Base-by-base conservation (phyloP, 805 yeast genomes). In the Hanseniaspora occidentalis region DNA sequence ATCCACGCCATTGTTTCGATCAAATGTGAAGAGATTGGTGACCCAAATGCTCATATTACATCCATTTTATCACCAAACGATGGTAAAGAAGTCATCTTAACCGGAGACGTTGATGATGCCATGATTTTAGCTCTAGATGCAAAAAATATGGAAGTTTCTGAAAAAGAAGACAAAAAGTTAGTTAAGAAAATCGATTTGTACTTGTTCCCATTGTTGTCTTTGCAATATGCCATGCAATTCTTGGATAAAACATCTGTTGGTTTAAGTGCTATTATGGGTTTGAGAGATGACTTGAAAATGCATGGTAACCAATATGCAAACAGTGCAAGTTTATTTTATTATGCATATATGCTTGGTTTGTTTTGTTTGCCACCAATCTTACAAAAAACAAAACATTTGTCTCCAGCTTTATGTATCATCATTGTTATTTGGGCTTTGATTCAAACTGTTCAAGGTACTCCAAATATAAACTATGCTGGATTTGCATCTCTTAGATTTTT, bases 361-460 rank as follows among this genome's bases (percentile, higher is more conserved):
- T 37, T 51, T 18, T 43, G 53, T 18, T 53, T 54, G 31, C 73
- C 77, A 4, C 66, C 71, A 2, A 54, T 65, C 8, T 50, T 60
- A 37, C 86, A 80, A 54, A 64, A 62, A 40, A 69, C 75, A 39
- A 80, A 79, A 2, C 44, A 51, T 31, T 64, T 79, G 46, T 67
- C 76, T 4, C 74, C 71, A 47, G 57, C 74, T 3, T 62, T 70
- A 3, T 61, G 73, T 8, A 45, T 56, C 1, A 67, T 69, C 44
- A 67, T 79, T 31, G 50, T 75, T n/a, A 34, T 71, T 0, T 80
- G 88, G 86, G 85, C 85, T 18, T 49, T 54, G 23, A 54, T 75
- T n/a, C 56, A 76, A 26, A 62, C 71, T 27, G 59, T 73, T n/a
- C 74, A 71, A 45, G 67, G 80, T 1, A 71, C 68, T 2, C 69